Base-by-base conservation (phyloP, 2,329 filamentous ascomycete genomes). In the Talaromyces rugulosus region DNA sequence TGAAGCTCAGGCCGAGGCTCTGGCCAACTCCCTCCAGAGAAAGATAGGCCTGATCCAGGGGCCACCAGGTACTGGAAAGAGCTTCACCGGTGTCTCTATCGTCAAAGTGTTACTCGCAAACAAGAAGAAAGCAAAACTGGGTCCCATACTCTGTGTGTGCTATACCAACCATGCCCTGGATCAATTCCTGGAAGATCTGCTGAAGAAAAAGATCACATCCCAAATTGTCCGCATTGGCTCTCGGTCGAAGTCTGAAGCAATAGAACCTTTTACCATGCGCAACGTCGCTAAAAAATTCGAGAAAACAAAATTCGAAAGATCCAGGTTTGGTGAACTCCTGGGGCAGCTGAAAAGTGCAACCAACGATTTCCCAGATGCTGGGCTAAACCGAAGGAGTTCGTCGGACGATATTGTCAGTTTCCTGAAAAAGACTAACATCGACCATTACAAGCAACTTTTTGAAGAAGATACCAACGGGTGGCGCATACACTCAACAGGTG, bases 51-150 rank as follows among this genome's bases (percentile, higher is more conserved):
- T 90, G 4, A 87, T 90, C 11, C 87, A 91, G 74, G 89, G 89
- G 0, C 88, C 88, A 0, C 88, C 88, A 0, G 88, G 89, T 0
- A 91, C 88, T 0, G 88, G 89, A 0, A 91, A 91, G 69, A 83
- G 80, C 4, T 89, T 82, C 65, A 79, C 82, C 0, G 87, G 87
- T 2, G 79, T 85, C 1, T 78, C 82, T 51, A 70, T 90, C n/a
- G 81, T 89, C 62, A 82, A 83, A 63, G 78, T 70, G 8, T 64
- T 77, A 7, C 61, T 76, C 18, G 62, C 64, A 2, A 72, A 74
- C 60, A 75, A 72, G 33, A 31, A 18, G 2, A 68, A 64, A 18
- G 73, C 67, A 0, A 58, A 69, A 0, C 65, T 84, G 0, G 80
- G 81, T 0, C 81, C 81, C 0, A 79, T 85, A 5, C 64, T 85